phyloP scores from a whole-genome alignment of 2,329 filamentous ascomycete genomes.

The Paracamarosporium sp. region DNA sequence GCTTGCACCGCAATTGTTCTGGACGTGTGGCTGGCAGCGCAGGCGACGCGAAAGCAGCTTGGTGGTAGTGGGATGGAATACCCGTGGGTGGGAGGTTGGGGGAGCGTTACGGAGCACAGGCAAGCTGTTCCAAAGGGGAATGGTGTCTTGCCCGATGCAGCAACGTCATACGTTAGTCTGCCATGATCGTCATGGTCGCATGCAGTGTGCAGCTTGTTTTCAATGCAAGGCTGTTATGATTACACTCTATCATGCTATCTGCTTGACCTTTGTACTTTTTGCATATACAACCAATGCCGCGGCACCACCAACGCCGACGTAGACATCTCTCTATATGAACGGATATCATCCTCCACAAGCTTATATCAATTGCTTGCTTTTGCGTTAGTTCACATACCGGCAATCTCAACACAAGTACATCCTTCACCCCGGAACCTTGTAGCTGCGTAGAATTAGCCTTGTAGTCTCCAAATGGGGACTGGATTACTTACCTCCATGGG shows the following conservation, averaged over 20 bases:
- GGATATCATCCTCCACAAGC: not conserved
- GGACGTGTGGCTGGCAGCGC: conserved; percentile 15
- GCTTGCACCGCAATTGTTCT: conserved; percentile 3
- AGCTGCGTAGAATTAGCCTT: conserved; percentile 33
- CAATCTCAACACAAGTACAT: not conserved
- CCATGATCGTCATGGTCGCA: not conserved
- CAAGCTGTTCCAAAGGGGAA: not conserved
- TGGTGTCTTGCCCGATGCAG: not conserved
- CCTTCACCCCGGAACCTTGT: conserved; percentile 28
- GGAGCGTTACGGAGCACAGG: not conserved
- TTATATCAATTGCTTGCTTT: not conserved
- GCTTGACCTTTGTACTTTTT: not conserved
- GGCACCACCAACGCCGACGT: conserved; percentile 3
- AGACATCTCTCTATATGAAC: not conserved
- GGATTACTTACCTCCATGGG: conserved; percentile 76
- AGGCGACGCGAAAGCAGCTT: conserved; percentile 22
- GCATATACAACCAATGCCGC: not conserved
- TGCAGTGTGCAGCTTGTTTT: not conserved
- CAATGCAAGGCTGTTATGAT: not conserved
- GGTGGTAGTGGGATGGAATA: conserved; percentile 18
- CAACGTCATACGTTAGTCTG: conserved; percentile 11
- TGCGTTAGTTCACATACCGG: not conserved
- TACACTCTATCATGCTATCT: too few relatives aligned
- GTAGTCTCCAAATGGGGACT: not conserved
- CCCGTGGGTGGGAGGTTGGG: conserved; percentile 14